Conservation (phyloP, 2,329 filamentous ascomycete genomes). For the Beauveria caledonica region DNA sequence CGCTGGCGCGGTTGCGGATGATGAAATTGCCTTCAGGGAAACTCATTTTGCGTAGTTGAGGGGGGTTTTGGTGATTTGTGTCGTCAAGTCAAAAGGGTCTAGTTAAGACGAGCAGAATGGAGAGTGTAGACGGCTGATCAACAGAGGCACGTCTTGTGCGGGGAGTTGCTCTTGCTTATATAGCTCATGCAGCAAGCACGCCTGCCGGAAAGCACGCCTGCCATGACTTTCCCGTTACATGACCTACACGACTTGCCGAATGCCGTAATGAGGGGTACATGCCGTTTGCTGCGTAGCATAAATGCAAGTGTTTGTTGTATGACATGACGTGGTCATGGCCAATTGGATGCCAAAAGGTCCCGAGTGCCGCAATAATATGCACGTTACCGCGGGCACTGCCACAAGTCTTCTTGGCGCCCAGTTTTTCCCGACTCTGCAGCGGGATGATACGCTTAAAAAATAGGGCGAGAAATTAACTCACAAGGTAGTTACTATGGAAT, state of each 20-base stretch:
- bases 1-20: conserved; percentile 1
- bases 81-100: too few species aligned
- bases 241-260: not conserved
- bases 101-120: not conserved
- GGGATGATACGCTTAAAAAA: not conserved
- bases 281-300: not conserved
- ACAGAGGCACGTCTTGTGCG: not conserved
- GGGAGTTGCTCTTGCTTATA: not conserved
- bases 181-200: not conserved
- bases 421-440: not conserved
- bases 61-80: not conserved
- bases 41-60: not conserved
- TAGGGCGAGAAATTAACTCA: not conserved
- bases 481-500: not conserved
- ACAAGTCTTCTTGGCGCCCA: conserved; percentile 1
- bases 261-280: not conserved
- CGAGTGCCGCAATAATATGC: conserved; percentile 6
- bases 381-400: conserved; percentile 1
- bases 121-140: not conserved
- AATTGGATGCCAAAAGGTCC: not conserved
- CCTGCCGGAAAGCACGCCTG: not conserved
- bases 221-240: not conserved
- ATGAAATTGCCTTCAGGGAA: conserved; percentile 3
- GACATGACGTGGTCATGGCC: not conserved
- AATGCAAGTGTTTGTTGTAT: not conserved